Evolutionary conservation across 805 yeast genomes (phyloP).

Genomic region (Yamadazyma phyllophila): DNA sequence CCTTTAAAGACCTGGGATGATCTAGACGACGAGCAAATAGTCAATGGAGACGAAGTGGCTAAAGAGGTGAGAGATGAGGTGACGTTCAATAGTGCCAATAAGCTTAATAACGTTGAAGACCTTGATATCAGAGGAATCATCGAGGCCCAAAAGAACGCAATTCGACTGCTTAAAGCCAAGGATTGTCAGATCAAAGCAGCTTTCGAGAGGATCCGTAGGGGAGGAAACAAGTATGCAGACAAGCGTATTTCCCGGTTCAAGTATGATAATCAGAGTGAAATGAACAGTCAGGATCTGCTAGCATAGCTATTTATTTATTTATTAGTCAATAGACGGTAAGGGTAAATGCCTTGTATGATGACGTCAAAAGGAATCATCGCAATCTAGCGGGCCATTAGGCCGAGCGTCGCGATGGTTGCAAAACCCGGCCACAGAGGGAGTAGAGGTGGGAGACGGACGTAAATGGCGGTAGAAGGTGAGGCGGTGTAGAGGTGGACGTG

Average conservation of each 20-base stretch:
- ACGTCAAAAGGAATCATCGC: no score
- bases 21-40: conserved; percentile 40
- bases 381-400: no score
- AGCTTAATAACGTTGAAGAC: conserved; percentile 33
- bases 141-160: conserved; percentile 37
- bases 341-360: no score
- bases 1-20: conserved; percentile 73
- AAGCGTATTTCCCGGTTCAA: conserved; percentile 16
- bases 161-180: conserved; percentile 38
- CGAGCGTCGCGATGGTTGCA: no score
- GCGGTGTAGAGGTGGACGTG: no score
- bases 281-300: conserved; percentile 21
- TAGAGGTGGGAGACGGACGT: no score
- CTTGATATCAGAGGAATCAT: conserved; percentile 37
- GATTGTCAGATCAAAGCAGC: conserved; percentile 42
- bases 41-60: conserved; percentile 35
- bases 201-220: conserved; percentile 21
- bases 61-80: conserved; percentile 38
- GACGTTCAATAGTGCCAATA: conserved; percentile 34
- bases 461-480: no score
- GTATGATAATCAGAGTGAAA: conserved; percentile 27
- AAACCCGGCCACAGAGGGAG: no score
- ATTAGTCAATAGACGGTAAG: conserved; percentile 3
- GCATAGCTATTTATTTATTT: conserved; percentile 1
- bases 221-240: conserved; percentile 10